A percentile compares a stretch with the other conserved stretches of the same genome.
Evolutionary conservation across 2,329 filamentous ascomycete genomes (phyloP).

Genomic region (Ophiostoma novo-ulmi): DNA sequence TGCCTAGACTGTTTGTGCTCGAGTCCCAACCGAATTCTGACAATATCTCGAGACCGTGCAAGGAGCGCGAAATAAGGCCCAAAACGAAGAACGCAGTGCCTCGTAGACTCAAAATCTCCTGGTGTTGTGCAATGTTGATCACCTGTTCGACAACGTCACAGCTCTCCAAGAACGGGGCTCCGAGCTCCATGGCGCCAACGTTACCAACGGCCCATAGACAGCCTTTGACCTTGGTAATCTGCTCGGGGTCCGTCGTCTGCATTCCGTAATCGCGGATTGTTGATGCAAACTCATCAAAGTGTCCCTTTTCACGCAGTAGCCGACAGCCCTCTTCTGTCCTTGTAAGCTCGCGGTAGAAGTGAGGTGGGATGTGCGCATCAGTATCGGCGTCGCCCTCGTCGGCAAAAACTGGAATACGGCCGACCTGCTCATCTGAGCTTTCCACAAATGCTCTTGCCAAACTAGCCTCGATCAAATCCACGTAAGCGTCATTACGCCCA

Average conservation of each 20-base stretch:
- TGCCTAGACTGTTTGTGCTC: slow-evolving; percentile 75
- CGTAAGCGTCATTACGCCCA: slow-evolving; percentile 93
- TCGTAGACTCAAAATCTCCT: slow-evolving; percentile 84
- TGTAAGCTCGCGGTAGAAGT: slow-evolving; percentile 94
- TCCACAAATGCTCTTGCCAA: slow-evolving; percentile 61
- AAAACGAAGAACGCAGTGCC: slow-evolving; percentile 96
- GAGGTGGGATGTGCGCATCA: slow-evolving; percentile 74
- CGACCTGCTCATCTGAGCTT: slow-evolving; percentile 50
- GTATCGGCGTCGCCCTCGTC: slow-evolving; percentile 51
- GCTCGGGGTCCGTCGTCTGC: slow-evolving; percentile 77
- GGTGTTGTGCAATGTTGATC: slow-evolving; percentile 78
- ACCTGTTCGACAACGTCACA: slow-evolving; percentile 84
- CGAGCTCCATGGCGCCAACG: slow-evolving; percentile 95
- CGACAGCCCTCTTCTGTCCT: slow-evolving; percentile 89
- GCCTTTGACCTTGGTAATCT: slow-evolving; percentile 89
- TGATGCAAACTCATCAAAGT: slow-evolving; percentile 87
- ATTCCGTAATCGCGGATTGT: slow-evolving; percentile 85
- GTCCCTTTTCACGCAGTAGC: slow-evolving; percentile 83
- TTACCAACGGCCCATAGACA: slow-evolving; percentile 98
- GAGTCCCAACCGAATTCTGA: slow-evolving; percentile 90
- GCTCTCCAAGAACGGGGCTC: slow-evolving; percentile 86
- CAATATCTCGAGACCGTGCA: slow-evolving; percentile 87
- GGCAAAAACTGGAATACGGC: slow-evolving; percentile 54
- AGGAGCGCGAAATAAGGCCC: slow-evolving; percentile 83
- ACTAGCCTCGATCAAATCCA: slow-evolving; percentile 90